A percentile compares a stretch with the other conserved stretches of the same genome.
Conservation (phyloP, 2,329 filamentous ascomycete genomes). For the Blumeria hordei region DNA sequence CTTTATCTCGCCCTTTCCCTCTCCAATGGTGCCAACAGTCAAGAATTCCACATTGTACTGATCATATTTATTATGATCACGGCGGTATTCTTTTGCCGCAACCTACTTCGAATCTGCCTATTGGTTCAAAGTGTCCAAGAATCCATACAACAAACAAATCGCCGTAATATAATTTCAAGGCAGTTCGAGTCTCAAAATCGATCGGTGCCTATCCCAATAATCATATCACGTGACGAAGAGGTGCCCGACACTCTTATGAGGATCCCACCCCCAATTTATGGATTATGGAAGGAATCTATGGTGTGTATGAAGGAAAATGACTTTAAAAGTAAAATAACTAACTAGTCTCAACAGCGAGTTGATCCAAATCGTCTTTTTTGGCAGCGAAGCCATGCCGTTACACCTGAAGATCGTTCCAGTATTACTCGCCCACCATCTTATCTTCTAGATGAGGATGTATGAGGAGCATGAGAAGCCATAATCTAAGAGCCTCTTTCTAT, state of each 20-base stretch:
- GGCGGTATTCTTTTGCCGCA: slow-evolving; percentile 61
- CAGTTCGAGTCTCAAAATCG: slow-evolving; percentile 39
- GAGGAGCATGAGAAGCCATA: not conserved
- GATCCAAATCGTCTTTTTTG: slow-evolving; percentile 65
- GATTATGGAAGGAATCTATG: slow-evolving; percentile 62
- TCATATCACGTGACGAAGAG: slow-evolving; percentile 52
- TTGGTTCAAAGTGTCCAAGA: slow-evolving; percentile 24
- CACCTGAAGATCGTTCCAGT: not conserved
- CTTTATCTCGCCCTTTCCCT: slow-evolving; percentile 42
- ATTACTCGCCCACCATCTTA: not conserved
- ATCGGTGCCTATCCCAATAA: slow-evolving; percentile 48
- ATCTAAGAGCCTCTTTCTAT: too few species aligned
- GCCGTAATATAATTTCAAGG: not conserved
- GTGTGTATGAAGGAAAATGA: slow-evolving; percentile 25
- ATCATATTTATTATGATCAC: slow-evolving; percentile 53
- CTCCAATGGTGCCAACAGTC: slow-evolving; percentile 34
- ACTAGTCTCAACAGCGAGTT: slow-evolving; percentile 28
- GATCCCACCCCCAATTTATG: slow-evolving; percentile 58
- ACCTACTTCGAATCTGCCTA: slow-evolving; percentile 49
- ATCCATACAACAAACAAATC: slow-evolving; percentile 29
- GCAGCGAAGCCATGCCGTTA: slow-evolving; percentile 34
- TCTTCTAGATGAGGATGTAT: not conserved
- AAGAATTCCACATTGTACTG: slow-evolving; percentile 57
- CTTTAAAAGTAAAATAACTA: slow-evolving; percentile 2
- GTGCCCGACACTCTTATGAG: slow-evolving; percentile 29